Evolutionary conservation across 1,139 yeast species (phyloP).

Genomic region (Protomyces inundatus): DNA sequence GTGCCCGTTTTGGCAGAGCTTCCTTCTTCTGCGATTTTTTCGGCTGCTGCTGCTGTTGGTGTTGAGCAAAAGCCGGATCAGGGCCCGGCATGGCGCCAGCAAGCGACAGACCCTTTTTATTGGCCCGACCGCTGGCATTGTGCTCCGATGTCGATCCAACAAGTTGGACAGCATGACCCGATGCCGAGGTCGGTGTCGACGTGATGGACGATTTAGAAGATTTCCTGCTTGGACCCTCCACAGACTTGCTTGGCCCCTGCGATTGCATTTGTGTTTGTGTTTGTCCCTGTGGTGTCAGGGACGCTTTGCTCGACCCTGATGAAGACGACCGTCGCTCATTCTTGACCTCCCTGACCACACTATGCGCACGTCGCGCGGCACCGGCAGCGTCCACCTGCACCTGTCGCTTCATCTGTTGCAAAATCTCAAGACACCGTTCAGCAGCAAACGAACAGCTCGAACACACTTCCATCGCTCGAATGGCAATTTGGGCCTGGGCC

Average conservation of each 20-base stretch:
- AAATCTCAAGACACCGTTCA: constrained; percentile 34
- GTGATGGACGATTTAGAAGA: not conserved
- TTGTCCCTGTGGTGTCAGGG: too few species aligned
- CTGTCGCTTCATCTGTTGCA: constrained; percentile 33
- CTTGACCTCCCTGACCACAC: not conserved
- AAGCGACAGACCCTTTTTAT: not conserved
- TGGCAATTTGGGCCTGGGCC: constrained; percentile 21
- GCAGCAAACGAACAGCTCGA: constrained; percentile 18
- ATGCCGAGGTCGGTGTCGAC: not conserved
- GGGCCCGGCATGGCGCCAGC: not conserved
- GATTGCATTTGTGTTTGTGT: not conserved
- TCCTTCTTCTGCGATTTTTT: not conserved
- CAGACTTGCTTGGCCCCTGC: not conserved
- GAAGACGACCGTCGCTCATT: not conserved
- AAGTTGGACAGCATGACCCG: not conserved
- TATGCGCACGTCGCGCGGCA: too few species aligned
- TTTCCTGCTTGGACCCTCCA: too few species aligned
- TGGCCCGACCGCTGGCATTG: not conserved
- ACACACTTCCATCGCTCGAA: constrained; percentile 6
- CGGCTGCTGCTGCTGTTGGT: too few species aligned
- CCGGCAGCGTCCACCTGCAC: constrained; percentile 28
- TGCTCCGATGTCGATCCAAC: not conserved
- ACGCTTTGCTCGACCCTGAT: not conserved
- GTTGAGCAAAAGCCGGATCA: not conserved
- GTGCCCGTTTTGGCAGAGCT: not conserved